Percentiles rank a stretch among this genome's conserved stretches.
Conservation (phyloP, 768 basidiomycete genomes). For the Suillus paluster region DNA sequence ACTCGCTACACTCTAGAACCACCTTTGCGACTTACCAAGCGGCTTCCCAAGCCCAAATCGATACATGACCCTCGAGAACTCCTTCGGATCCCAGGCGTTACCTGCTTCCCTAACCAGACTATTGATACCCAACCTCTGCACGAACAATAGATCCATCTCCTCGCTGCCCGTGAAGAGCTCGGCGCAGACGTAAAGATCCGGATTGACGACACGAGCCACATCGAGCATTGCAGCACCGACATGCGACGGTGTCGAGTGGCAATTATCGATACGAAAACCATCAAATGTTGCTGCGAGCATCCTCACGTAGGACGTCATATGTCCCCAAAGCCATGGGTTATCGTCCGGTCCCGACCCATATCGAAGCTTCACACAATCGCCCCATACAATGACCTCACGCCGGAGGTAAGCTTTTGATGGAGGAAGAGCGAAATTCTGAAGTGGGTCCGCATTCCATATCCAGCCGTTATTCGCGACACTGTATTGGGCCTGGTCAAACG, state of each 20-base stretch:
- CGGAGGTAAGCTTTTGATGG: conserved; percentile 95
- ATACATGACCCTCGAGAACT: conserved; percentile 87
- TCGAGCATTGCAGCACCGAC: conserved; percentile 98
- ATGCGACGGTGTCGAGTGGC: conserved; percentile 94
- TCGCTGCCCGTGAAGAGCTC: conserved; percentile 97
- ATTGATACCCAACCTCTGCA: conserved; percentile 91
- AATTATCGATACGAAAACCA: conserved; percentile 98
- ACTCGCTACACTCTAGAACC: not conserved
- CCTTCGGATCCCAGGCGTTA: conserved; percentile 88
- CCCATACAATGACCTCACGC: conserved; percentile 97
- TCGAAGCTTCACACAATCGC: conserved; percentile 97
- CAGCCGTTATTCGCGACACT: conserved; percentile 98
- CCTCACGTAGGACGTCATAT: conserved; percentile 86
- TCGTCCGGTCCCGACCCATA: conserved; percentile 81
- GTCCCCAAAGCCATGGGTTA: conserved; percentile 94
- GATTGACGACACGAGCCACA: conserved; percentile 84
- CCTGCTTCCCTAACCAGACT: conserved; percentile 94
- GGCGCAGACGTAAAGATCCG: conserved; percentile 94
- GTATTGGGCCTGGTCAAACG: conserved; percentile 57
- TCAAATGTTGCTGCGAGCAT: conserved; percentile 84
- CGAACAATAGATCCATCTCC: conserved; percentile 91
- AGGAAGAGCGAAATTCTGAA: conserved; percentile 90
- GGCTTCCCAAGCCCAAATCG: conserved; percentile 92
- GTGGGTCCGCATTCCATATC: conserved; percentile 97
- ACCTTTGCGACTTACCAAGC: conserved; percentile 58